A percentile compares a stretch with the other conserved stretches of the same genome.
Evolutionary conservation across 352 stramenopile species (phyloP).

Genomic region (Pythium rishiriense): DNA sequence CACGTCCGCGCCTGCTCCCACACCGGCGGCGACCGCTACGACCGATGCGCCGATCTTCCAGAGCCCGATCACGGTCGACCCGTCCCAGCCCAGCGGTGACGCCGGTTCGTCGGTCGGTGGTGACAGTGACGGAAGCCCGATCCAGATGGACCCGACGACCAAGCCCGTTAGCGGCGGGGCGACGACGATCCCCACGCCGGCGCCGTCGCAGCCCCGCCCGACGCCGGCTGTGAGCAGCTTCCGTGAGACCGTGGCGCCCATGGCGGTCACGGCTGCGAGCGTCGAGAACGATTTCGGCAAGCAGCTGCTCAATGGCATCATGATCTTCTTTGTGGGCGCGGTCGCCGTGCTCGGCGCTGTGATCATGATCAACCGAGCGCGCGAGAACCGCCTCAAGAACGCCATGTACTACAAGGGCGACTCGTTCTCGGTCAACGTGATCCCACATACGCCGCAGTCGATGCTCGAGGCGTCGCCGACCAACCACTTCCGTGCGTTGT

Average conservation of each 20-base stretch:
- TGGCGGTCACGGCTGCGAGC: constrained; percentile 9
- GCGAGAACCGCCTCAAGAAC: constrained; percentile 5
- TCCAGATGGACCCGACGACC: neutral
- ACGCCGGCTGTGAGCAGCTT: constrained; percentile 13
- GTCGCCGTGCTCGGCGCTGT: constrained; percentile 21
- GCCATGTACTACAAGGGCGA: constrained; percentile 15
- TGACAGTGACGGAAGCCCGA: constrained; percentile 2
- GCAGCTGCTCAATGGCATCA: constrained; percentile 12
- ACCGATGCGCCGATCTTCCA: constrained; percentile 14
- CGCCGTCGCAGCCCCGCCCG: constrained; percentile 4
- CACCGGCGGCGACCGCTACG: neutral
- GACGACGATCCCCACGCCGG: constrained; percentile 2
- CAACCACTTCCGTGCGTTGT: constrained; percentile 13
- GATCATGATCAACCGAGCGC: constrained; percentile 21
- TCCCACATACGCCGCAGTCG: constrained; percentile 6
- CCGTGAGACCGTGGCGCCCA: constrained; percentile 2
- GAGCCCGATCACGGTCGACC: neutral
- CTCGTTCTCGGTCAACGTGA: neutral
- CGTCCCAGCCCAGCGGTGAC: neutral
- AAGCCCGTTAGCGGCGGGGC: neutral
- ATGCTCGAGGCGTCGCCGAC: constrained; percentile 9
- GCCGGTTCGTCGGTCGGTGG: neutral
- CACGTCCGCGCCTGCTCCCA: neutral
- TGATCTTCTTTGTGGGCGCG: constrained; percentile 18
- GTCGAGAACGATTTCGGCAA: constrained; percentile 12